Percentiles rank a stretch among this genome's conserved stretches.
phyloP scores from a whole-genome alignment of 1,139 yeast genomes.

The Hyphopichia wangnamkhiaoensis region DNA sequence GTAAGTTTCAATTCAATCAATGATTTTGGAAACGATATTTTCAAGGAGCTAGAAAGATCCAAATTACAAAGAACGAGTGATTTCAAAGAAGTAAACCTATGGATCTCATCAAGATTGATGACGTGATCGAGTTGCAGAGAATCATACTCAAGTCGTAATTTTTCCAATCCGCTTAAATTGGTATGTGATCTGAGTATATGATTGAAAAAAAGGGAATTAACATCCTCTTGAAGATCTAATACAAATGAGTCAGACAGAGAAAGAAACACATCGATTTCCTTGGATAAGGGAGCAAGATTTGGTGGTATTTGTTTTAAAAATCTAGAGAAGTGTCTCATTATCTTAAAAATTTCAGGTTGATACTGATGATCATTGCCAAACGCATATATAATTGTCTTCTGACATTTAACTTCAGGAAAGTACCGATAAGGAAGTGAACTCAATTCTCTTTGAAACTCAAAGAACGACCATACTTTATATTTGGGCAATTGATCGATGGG shows the following conservation, averaged over 20 bases:
- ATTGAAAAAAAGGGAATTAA: conserved; percentile 7
- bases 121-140: conserved; percentile 1
- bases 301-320: conserved; percentile 2
- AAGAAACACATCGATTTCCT: conserved; percentile 4
- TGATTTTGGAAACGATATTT: conserved; percentile 4
- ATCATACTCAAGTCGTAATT: conserved; percentile 1
- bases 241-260: conserved; percentile 1
- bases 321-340: conserved; percentile 7
- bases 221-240: conserved; percentile 5
- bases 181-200: conserved; percentile 3
- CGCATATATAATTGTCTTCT: conserved; percentile 5
- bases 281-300: conserved; percentile 1
- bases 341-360: conserved; percentile 7
- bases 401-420: background rate
- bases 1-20: conserved; percentile 3
- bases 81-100: conserved; percentile 1
- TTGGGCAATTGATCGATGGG: conserved; percentile 3
- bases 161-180: conserved; percentile 1
- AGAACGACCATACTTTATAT: conserved; percentile 4
- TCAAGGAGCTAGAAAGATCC: conserved; percentile 1
- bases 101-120: conserved; percentile 1
- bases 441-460: background rate
- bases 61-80: conserved; percentile 4
- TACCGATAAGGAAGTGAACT: background rate
- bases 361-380: conserved; percentile 6